These are phyloP conservation scores for Sclerospora graminicola DNA, from an alignment of 352 stramenopile genomes.

Conservation along the genomic window DNA sequence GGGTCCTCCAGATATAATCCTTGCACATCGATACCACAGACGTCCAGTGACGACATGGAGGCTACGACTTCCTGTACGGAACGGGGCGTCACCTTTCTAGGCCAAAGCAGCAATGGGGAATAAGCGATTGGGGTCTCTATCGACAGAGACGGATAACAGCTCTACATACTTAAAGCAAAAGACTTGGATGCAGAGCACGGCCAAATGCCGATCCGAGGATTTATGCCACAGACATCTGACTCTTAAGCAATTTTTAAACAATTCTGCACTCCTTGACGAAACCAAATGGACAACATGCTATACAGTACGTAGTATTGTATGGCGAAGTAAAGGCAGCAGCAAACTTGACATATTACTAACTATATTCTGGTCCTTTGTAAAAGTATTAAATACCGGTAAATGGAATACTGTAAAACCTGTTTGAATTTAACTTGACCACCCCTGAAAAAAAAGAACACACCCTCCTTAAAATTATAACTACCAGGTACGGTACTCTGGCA, in stretches of 20 bases:
- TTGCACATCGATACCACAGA: constrained; percentile 18
- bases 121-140: constrained; percentile 1
- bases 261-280: neutral
- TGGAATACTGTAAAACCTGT: too few species aligned
- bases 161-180: constrained; percentile 19
- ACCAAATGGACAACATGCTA: too few species aligned
- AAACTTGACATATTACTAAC: too few species aligned
- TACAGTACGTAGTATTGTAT: too few species aligned
- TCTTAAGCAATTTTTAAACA: constrained; percentile 7
- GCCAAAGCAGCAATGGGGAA: constrained; percentile 19
- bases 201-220: constrained; percentile 20
- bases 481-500: too few species aligned
- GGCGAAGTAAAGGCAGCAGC: too few species aligned
- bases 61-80: neutral
- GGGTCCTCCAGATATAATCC: constrained; percentile 24
- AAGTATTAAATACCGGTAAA: too few species aligned
- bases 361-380: too few species aligned
- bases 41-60: constrained; percentile 10
- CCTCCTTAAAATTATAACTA: too few species aligned
- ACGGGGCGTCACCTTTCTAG: constrained; percentile 12
- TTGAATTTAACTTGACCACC: too few species aligned
- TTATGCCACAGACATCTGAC: constrained; percentile 17
- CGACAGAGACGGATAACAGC: constrained; percentile 5
- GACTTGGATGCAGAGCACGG: constrained; percentile 10
- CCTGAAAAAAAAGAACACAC: too few species aligned